Evolutionary conservation across 495 filamentous ascomycete genomes (phyloP).

Genomic region (Usnea hakonensis): DNA sequence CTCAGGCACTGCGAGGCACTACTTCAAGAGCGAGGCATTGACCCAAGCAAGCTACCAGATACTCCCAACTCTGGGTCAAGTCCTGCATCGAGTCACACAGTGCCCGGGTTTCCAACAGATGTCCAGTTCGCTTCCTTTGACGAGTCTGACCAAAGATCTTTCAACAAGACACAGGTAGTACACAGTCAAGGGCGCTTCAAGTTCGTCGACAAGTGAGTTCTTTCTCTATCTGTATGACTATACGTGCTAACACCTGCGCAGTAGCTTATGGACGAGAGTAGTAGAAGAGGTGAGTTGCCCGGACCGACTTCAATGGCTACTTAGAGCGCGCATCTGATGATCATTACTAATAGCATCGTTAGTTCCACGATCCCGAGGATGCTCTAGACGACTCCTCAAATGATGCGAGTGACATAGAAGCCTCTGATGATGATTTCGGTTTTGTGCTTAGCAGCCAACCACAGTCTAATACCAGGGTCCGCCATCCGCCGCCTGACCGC

Average conservation of each 20-base stretch:
- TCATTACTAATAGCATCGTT: not conserved
- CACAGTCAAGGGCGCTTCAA: not conserved
- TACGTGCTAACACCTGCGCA: not conserved
- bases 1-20: conserved; percentile 28
- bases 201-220: conserved; percentile 2
- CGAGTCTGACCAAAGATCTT: not conserved
- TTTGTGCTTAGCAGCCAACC: not conserved
- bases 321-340: not conserved
- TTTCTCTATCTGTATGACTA: not conserved
- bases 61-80: not conserved
- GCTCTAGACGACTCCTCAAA: not conserved
- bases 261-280: conserved; percentile 5
- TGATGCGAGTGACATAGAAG: not conserved
- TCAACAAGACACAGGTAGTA: not conserved
- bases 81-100: not conserved
- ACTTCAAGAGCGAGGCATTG: conserved; percentile 27
- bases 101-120: not conserved
- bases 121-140: not conserved
- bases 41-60: conserved; percentile 11
- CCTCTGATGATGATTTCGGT: not conserved
- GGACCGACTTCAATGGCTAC: not conserved
- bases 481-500: not conserved
- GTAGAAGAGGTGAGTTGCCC: conserved; percentile 1
- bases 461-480: not conserved
- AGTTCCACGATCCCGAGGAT: conserved; percentile 7